phyloP scores from a whole-genome alignment of 345 rosid species.

The Pistacia vera region DNA sequence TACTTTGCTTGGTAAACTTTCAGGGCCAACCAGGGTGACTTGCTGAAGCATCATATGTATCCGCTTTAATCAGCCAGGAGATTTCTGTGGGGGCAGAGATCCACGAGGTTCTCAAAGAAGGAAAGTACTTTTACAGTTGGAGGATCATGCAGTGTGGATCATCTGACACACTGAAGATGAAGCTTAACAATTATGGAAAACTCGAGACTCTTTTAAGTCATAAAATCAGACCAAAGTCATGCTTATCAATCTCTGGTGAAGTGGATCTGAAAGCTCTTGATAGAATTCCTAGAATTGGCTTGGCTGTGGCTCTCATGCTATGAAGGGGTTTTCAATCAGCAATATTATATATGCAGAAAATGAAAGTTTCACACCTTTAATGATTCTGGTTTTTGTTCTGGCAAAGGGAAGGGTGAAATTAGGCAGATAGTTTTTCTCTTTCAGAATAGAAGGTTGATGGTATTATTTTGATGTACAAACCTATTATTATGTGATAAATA shows the following conservation, averaged over 20 bases:
- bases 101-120: constrained; percentile 20
- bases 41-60: constrained; percentile 20
- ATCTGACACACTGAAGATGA: constrained; percentile 18
- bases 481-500: not conserved
- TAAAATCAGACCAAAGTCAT: constrained; percentile 6
- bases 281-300: constrained; percentile 19
- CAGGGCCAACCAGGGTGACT: constrained; percentile 27
- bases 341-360: not conserved
- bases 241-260: constrained; percentile 16
- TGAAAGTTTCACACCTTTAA: not conserved
- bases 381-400: not conserved
- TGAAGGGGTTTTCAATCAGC: not conserved
- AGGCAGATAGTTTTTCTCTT: too few relatives aligned
- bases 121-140: constrained; percentile 18
- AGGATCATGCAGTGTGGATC: constrained; percentile 20
- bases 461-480: not conserved
- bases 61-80: constrained; percentile 15
- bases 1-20: not conserved
- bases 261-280: constrained; percentile 15
- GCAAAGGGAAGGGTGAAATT: not conserved
- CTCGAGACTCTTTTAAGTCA: constrained; percentile 10
- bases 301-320: constrained; percentile 24
- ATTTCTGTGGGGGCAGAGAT: constrained; percentile 21
- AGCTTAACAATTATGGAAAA: constrained; percentile 21
- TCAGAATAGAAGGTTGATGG: not conserved